These are phyloP conservation scores for Obba rivulosa DNA, from an alignment of 768 basidiomycete genomes.

Conservation along the genomic window DNA sequence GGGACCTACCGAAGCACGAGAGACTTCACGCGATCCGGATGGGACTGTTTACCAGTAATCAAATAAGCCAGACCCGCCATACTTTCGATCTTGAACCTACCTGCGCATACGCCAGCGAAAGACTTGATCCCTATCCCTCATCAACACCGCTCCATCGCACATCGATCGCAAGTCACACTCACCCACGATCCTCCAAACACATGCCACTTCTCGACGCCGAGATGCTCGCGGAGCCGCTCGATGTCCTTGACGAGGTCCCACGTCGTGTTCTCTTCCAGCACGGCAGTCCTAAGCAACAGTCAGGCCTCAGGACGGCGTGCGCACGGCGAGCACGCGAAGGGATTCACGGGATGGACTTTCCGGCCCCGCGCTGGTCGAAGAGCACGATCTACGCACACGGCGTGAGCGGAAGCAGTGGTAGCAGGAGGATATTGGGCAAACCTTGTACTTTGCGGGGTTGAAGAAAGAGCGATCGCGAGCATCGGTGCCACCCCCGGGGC, in stretches of 20 bases:
- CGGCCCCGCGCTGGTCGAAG: constrained; percentile 87
- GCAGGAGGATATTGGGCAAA: constrained; percentile 17
- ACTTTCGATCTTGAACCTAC: constrained; percentile 27
- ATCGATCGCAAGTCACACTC: constrained; percentile 11
- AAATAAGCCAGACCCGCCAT: neutral
- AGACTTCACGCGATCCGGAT: constrained; percentile 76
- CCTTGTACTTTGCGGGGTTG: constrained; percentile 82
- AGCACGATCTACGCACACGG: constrained; percentile 58
- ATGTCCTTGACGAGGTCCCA: constrained; percentile 92
- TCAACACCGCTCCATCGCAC: neutral
- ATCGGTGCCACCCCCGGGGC: constrained; percentile 76
- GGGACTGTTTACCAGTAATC: constrained; percentile 38
- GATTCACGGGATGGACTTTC: constrained; percentile 78
- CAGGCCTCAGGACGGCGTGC: neutral
- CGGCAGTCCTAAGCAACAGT: constrained; percentile 53
- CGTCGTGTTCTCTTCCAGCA: constrained; percentile 83
- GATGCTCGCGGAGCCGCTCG: constrained; percentile 71
- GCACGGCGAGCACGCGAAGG: neutral
- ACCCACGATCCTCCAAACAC: constrained; percentile 96
- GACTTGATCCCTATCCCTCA: constrained; percentile 66
- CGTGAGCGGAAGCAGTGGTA: neutral
- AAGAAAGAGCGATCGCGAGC: constrained; percentile 72
- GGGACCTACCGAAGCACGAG: constrained; percentile 63
- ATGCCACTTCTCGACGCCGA: constrained; percentile 83
- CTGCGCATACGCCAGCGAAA: constrained; percentile 83